These are phyloP conservation scores for Cryptosporidium sp. DNA, from an alignment of 169 alveolate species.

Conservation along the genomic window DNA sequence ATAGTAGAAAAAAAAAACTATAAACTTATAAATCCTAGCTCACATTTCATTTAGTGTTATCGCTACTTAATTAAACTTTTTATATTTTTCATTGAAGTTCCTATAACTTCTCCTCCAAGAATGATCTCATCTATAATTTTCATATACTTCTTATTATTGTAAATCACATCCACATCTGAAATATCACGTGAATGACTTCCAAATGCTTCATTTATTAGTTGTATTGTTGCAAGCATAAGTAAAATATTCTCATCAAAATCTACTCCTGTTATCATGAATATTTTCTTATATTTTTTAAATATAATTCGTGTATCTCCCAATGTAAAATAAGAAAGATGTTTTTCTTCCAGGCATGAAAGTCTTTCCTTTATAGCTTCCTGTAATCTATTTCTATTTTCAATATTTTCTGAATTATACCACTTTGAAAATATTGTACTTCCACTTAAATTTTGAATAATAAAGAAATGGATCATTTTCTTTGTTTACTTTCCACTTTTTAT, in stretches of 20 bases:
- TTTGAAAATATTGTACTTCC: conserved; percentile 62
- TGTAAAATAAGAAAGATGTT: conserved; percentile 27
- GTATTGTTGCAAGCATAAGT: conserved; percentile 15
- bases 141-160: conserved; percentile 30
- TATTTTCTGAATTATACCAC: conserved; percentile 34
- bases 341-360: conserved; percentile 18
- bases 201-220: conserved; percentile 46
- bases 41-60: background rate
- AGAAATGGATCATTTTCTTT: conserved; percentile 42
- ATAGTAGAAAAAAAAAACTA: background rate
- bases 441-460: conserved; percentile 42
- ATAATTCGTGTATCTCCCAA: conserved; percentile 27
- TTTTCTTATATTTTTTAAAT: conserved; percentile 41
- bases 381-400: conserved; percentile 22
- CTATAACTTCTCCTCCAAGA: conserved; percentile 71
- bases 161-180: conserved; percentile 57
- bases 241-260: conserved; percentile 55
- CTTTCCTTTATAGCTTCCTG: conserved; percentile 43
- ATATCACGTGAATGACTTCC: conserved; percentile 43
- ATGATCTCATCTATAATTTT: conserved; percentile 51
- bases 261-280: conserved; percentile 44
- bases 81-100: conserved; percentile 37
- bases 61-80: conserved; percentile 7
- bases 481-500: background rate
- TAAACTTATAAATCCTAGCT: background rate